These are phyloP conservation scores for Petasospora fabianii DNA, from an alignment of 1,139 yeast species.

Conservation along the genomic window DNA sequence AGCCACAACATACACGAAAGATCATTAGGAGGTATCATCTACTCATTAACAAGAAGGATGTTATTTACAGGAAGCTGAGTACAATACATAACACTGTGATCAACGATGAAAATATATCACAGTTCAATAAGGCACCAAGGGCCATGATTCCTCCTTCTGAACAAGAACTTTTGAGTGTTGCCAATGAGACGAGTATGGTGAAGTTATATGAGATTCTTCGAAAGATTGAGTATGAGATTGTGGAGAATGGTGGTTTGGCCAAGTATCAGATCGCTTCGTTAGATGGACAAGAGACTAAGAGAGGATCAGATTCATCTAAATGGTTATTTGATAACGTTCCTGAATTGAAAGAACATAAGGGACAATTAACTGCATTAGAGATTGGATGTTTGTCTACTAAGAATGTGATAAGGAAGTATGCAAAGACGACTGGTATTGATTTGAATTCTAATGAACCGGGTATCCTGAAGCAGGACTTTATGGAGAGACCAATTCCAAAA, in stretches of 20 bases:
- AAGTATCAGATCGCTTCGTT: slow-evolving; percentile 86
- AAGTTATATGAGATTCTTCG: slow-evolving; percentile 37
- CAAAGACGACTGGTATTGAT: slow-evolving; percentile 56
- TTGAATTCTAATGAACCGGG: slow-evolving; percentile 73
- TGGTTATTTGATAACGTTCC: slow-evolving; percentile 52
- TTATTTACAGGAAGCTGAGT: slow-evolving; percentile 34
- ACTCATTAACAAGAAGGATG: slow-evolving; percentile 47
- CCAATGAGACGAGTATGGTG: slow-evolving; percentile 14
- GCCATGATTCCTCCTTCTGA: slow-evolving; percentile 19
- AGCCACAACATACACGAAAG: slow-evolving; percentile 64
- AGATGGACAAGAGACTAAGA: slow-evolving; percentile 66
- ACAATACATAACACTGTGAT: slow-evolving; percentile 24
- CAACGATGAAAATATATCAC: slow-evolving; percentile 30
- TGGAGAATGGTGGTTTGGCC: slow-evolving; percentile 62
- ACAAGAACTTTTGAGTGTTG: slow-evolving; percentile 18
- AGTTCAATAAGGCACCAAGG: slow-evolving; percentile 13
- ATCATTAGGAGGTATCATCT: slow-evolving; percentile 68
- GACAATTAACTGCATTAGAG: slow-evolving; percentile 53
- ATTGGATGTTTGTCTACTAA: slow-evolving; percentile 74
- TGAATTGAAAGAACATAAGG: slow-evolving; percentile 20
- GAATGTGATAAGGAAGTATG: slow-evolving; percentile 54
- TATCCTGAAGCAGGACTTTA: slow-evolving; percentile 77
- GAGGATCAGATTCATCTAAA: slow-evolving; percentile 93
- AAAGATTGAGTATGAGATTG: slow-evolving; percentile 56
- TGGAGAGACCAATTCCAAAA: slow-evolving; percentile 65